Conservation (phyloP, 441 rosid genomes). For the Pelargonium fulgidum region DNA sequence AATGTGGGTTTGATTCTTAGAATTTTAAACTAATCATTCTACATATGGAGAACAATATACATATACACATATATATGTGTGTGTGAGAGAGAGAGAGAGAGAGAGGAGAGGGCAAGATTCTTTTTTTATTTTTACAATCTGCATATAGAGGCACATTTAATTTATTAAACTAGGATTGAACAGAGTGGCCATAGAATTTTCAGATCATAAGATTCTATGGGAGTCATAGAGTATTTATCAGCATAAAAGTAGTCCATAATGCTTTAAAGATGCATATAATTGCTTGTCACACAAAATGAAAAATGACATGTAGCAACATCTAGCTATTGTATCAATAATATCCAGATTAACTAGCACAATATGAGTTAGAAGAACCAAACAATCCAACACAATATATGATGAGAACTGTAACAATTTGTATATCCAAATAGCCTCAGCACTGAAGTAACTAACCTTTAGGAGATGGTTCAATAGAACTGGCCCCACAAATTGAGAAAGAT, state of each 20-base stretch:
- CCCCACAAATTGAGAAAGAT: constrained; percentile 92
- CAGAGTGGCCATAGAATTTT: no score
- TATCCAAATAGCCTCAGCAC: constrained; percentile 13
- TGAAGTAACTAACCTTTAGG: constrained; percentile 53
- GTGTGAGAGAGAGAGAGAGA: no score
- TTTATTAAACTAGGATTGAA: no score
- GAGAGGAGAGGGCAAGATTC: no score
- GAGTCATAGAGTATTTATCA: not conserved
- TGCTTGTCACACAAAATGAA: not conserved
- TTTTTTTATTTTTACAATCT: no score
- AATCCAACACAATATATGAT: constrained; percentile 2
- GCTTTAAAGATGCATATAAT: constrained; percentile 2
- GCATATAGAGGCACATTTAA: no score
- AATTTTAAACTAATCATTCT: no score
- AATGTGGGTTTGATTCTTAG: no score
- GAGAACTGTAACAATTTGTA: not conserved
- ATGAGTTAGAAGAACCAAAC: not conserved
- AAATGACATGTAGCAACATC: not conserved
- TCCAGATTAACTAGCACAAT: not conserved
- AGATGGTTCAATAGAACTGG: constrained; percentile 83
- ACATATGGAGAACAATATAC: no score
- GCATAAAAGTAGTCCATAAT: not conserved
- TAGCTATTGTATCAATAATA: not conserved
- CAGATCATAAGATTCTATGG: not conserved
- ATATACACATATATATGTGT: no score